phyloP scores from a whole-genome alignment of 768 basidiomycete genomes.

The Postia placenta region DNA sequence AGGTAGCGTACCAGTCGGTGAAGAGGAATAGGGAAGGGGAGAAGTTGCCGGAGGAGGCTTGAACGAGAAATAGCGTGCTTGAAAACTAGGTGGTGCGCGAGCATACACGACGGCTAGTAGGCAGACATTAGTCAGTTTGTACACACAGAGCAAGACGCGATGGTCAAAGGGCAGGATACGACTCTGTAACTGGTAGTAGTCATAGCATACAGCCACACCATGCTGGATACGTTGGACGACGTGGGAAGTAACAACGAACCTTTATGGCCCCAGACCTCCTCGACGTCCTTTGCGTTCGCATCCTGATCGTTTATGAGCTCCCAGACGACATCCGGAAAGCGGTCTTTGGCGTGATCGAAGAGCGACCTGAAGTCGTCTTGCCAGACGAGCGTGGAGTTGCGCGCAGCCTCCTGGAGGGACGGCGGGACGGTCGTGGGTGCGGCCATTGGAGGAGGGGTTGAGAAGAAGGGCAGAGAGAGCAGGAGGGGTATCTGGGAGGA shows the following conservation, averaged over 20 bases:
- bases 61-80: conserved; percentile 82
- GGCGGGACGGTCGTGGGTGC: conserved; percentile 42
- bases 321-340: conserved; percentile 98
- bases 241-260: conserved; percentile 49
- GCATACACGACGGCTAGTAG: conserved; percentile 84
- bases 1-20: conserved; percentile 44
- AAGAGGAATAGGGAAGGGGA: conserved; percentile 42
- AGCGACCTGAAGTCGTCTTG: conserved; percentile 72
- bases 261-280: conserved; percentile 90
- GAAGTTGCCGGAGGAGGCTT: conserved; percentile 50
- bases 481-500: conserved; percentile 7
- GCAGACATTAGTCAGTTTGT: too few relatives aligned
- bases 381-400: conserved; percentile 68
- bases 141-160: too few relatives aligned
- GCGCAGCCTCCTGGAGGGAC: conserved; percentile 57
- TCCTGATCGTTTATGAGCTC: conserved; percentile 50
- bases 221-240: too few relatives aligned
- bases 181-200: too few relatives aligned
- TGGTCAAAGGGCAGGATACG: too few relatives aligned
- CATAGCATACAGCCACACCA: too few relatives aligned
- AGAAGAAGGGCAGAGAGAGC: background rate
- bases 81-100: conserved; percentile 88
- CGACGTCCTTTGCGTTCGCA: conserved; percentile 32
- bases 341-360: conserved; percentile 79
- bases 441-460: conserved; percentile 7